These are phyloP conservation scores for Pythium dissimile DNA, from an alignment of 352 stramenopile species.

Conservation along the genomic window DNA sequence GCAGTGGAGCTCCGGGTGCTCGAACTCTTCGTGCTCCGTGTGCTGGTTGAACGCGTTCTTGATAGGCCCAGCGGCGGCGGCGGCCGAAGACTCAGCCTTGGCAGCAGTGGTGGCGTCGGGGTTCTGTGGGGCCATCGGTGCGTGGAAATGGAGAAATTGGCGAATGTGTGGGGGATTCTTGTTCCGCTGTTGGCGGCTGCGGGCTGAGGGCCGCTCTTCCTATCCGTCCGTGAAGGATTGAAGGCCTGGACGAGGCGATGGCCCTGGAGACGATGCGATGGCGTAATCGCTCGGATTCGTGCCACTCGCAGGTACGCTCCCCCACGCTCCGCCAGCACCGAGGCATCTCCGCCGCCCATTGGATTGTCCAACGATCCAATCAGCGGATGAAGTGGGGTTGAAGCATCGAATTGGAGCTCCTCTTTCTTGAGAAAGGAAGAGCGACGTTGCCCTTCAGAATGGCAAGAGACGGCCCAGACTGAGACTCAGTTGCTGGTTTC, in stretches of 20 bases:
- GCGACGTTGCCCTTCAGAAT: not conserved
- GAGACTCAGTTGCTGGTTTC: too few species aligned
- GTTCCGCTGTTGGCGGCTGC: not conserved
- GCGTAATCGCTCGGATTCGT: too few species aligned
- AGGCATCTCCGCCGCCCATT: not conserved
- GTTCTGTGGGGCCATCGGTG: conserved; percentile 9
- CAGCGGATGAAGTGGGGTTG: not conserved
- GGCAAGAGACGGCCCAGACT: not conserved
- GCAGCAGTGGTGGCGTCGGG: not conserved
- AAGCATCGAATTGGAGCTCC: not conserved
- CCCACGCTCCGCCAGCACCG: too few species aligned
- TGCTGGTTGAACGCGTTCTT: conserved; percentile 19
- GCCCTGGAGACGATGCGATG: not conserved
- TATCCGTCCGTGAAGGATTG: too few species aligned
- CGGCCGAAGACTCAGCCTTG: not conserved
- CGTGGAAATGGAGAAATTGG: not conserved
- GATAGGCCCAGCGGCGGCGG: conserved; percentile 1
- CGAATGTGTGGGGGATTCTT: not conserved
- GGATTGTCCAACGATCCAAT: not conserved
- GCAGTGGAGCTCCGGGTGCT: conserved; percentile 23
- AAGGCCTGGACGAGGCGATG: too few species aligned
- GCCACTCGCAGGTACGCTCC: too few species aligned
- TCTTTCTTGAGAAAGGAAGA: not conserved
- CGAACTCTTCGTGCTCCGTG: conserved; percentile 6
- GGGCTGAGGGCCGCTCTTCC: too few species aligned